These are phyloP conservation scores for Ocimum tenuiflorum DNA, from an alignment of 257 asterid species.

Conservation along the genomic window DNA sequence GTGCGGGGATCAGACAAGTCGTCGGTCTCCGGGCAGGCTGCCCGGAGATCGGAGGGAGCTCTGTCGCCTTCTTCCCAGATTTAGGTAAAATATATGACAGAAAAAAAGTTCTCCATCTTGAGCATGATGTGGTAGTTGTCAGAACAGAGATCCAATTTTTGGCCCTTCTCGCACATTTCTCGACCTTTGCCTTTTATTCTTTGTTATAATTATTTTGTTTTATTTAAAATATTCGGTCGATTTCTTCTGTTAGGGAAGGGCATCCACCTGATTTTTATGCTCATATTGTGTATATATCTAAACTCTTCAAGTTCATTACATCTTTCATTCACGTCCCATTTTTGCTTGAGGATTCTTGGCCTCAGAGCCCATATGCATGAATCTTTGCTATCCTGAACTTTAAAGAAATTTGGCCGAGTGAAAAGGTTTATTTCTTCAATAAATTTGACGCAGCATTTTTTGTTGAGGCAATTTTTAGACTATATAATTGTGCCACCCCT, in stretches of 20 bases:
- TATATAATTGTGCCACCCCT: too few relatives aligned
- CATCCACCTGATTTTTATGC: conserved; percentile 11
- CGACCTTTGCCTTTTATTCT: background rate
- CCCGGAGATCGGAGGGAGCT: conserved; percentile 68
- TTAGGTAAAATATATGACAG: conserved; percentile 26
- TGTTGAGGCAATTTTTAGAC: too few relatives aligned
- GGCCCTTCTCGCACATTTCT: conserved; percentile 10
- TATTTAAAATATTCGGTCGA: background rate
- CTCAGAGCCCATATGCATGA: too few relatives aligned
- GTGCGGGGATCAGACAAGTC: conserved; percentile 85
- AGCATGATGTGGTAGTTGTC: conserved; percentile 24
- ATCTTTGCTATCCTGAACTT: too few relatives aligned
- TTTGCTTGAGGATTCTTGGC: background rate
- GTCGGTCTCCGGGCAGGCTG: conserved; percentile 60
- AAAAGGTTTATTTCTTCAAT: too few relatives aligned
- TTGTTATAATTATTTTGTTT: conserved; percentile 7
- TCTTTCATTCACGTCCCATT: background rate
- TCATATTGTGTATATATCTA: conserved; percentile 18
- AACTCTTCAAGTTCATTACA: background rate
- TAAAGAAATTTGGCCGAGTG: too few relatives aligned
- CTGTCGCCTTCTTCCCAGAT: conserved; percentile 68
- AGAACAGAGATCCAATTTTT: conserved; percentile 19
- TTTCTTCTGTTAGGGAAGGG: conserved; percentile 14
- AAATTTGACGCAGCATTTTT: too few relatives aligned
- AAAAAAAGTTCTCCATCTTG: conserved; percentile 3